Evolutionary conservation across 169 alveolate genomes (phyloP), one percentile per base, ranked within the genome.

Genomic region (Condylostoma magnum): DNA sequence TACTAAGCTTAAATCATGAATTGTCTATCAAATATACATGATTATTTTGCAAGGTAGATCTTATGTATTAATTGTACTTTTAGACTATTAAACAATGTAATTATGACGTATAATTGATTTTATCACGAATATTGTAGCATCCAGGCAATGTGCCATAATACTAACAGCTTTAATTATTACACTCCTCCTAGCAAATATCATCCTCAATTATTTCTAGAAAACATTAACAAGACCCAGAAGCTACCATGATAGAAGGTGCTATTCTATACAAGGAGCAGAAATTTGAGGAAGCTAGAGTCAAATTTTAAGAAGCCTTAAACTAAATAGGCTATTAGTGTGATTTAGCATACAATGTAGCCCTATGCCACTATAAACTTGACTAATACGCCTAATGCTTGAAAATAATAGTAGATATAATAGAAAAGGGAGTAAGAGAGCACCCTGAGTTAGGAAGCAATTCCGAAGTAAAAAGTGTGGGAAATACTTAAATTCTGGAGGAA

Each of bases 381-480:
- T 72, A 80, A 69, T 65, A 84, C 1, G 93, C 92, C 60, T 87
- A 90, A 44, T 79, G 90, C 8, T 81, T 83, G 3, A 83, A 87
- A 60, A 83, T 10, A 8, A 15, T 41, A 10, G 91, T 91, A 37
- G 92, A 90, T 56, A 90, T 90, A 4, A 86, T 90, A 43, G 95
- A 90, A 76, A 86, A 83, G 31, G 95, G 93, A 53, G 93, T 83
- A n/a, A 86, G 92, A 79, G 93, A 90, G 52, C 93, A 86, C 63
- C 95, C 95, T 18, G 95, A 90, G 69, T 54, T 90, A 4, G 90
- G 93, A 20, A 90, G 86, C 1, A 92, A 92, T 28, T 77, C 90
- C 2, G 93, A 83, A 65, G 90, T 83, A 5, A 86, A 93, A 77
- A 67, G 87, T 67, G 94, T 90, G 20, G 97, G 96, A 20, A 93